Conservation (phyloP, 1,284 basidiomycete species). For the Trichosporon sp. region DNA sequence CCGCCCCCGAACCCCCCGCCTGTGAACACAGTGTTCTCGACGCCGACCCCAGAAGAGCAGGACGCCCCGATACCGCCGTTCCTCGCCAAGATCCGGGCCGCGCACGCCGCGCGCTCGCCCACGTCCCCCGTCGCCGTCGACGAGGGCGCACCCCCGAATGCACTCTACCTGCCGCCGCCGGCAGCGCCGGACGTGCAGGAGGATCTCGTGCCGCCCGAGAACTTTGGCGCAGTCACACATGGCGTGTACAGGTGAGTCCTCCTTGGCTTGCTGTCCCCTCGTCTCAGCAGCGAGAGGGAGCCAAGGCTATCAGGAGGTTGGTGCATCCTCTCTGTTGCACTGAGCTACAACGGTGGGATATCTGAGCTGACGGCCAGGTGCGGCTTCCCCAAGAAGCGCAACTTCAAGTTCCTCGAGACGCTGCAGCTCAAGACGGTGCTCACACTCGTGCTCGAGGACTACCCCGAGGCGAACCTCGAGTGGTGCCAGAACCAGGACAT, state of each 20-base stretch:
- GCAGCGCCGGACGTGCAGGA: constrained; percentile 40
- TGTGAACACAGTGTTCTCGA: neutral
- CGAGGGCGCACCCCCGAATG: constrained; percentile 22
- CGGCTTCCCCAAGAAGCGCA: constrained; percentile 54
- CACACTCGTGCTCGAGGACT: constrained; percentile 55
- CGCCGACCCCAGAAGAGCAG: neutral
- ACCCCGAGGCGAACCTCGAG: constrained; percentile 54
- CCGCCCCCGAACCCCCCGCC: neutral
- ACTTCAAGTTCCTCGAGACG: constrained; percentile 55
- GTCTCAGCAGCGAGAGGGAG: no score
- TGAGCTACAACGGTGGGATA: neutral
- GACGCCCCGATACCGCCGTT: constrained; percentile 21
- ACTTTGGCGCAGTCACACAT: constrained; percentile 47
- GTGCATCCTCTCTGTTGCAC: no score
- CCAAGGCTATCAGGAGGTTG: neutral
- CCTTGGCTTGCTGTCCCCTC: neutral
- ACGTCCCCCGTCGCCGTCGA: neutral
- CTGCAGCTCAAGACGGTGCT: constrained; percentile 56
- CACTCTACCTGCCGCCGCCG: constrained; percentile 46
- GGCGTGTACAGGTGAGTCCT: constrained; percentile 50
- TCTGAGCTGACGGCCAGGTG: constrained; percentile 17
- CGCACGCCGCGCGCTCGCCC: neutral
- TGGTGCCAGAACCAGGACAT: constrained; percentile 49
- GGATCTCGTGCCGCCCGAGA: constrained; percentile 47
- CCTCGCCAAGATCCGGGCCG: constrained; percentile 26